Evolutionary conservation across 2,329 filamentous ascomycete species (phyloP), one percentile per base, ranked within the genome.

Genomic region (Pyricularia pennisetigena): DNA sequence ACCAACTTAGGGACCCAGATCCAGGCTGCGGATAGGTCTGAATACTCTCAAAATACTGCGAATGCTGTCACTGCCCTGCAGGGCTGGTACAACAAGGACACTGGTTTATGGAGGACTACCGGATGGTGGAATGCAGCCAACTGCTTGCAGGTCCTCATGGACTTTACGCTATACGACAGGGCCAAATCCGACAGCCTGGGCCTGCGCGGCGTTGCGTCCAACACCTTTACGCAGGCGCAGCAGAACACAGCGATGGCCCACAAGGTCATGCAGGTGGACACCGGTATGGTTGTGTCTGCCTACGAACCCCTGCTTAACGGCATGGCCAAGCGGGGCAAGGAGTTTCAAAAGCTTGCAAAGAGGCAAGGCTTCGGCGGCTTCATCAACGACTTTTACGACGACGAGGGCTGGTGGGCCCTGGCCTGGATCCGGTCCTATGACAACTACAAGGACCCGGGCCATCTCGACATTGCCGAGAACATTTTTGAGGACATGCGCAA

Each of bases 101-200:
- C 82, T 1, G 90, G 90, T 3, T 79, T 90, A 14, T 92, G 88
- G 87, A 78, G 86, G 68, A 83, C 83, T 0, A 82, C 84, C 8
- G 83, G 83, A n/a, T 93, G 90, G 90, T 93, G 90, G 90, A 91
- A 92, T 74, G 84, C 84, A 67, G 90, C 85, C 63, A 92, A 91
- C 74, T 82, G 83, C 69, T 78, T 92, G 69, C 90, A 88, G 0
- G 83, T 82, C 3, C 76, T 92, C 23, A 84, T 82, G 67, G 86
- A 91, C 74, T 84, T 83, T 74, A 77, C 80, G 4, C 68, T 70
- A 12, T 70, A 81, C 9, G 75, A 78, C 61, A 71, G 74, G 0
- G 69, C 72, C 8, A 74, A 75, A 30, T 78, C 78, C 49, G 77
- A 78, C 66, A 65, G 74, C 63, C 72, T 82, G 66, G 78, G 79